Base-by-base conservation (phyloP, 768 basidiomycete genomes). In the Lactarius psammicola region DNA sequence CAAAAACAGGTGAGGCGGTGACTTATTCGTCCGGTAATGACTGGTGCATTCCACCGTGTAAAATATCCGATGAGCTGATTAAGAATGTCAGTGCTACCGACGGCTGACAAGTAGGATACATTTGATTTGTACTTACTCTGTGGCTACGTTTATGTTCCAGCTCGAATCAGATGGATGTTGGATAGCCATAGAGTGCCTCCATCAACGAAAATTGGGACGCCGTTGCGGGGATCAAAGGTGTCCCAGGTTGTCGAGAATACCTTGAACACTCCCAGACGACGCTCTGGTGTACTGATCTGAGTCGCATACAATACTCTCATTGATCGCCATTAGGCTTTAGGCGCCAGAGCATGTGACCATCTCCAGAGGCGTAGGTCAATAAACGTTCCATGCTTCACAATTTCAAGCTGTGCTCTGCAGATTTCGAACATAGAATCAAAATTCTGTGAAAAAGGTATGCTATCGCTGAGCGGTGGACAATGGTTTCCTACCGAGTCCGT, bases 311-410 rank as follows among this genome's bases (percentile, higher is more conserved):
- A 23, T 31, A 9, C 26, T 56, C 56, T 28, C 13, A 33, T 66
- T 58, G 38, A 54, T 23, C 15, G 46, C 51, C n/a, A 42, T 44
- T 33, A 2, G 31, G 2, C 31, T 23, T 56, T 34, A 58, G 26
- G 60, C 65, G 65, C 38, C 60, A 28, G 33, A 0, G 60, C 17
- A 34, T 34, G 56, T 18, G 56, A 42, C 26, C 28, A 38, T 54
- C 56, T 53, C 38, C 10, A 11, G n/a, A 20, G 40, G 28, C 11
- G 6, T 46, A 46, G 20, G 31, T 57, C 54, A 23, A 34, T 28
- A 9, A 17, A 51, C 23, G 49, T 59, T 57, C 55, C 65, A 59
- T 59, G 49, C 33, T 36, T 51, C 54, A 55, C 56, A 34, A 53
- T 59, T 59, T 5, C 15, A 31, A 40, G 46, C n/a, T 59, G 18